Evolutionary conservation across 768 basidiomycete species (phyloP).

Genomic region (Panaeolus papilionaceus): DNA sequence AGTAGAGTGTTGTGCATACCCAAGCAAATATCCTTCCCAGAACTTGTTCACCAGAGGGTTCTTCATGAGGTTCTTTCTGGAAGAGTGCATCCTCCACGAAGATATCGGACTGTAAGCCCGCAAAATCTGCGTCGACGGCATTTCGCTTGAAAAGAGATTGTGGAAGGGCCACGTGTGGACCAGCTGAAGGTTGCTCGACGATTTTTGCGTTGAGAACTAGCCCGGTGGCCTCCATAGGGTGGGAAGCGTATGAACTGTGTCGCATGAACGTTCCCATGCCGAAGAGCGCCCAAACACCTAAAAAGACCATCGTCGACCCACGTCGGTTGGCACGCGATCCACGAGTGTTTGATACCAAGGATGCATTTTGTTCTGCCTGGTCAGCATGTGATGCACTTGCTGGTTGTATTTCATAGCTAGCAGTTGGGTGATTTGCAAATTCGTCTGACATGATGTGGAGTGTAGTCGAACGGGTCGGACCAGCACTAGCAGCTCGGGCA

Average conservation of each 20-base stretch:
- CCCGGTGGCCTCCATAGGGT: background rate
- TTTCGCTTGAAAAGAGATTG: constrained; percentile 14
- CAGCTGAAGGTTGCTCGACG: background rate
- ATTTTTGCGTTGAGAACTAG: background rate
- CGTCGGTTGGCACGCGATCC: constrained; percentile 71
- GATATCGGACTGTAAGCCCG: background rate
- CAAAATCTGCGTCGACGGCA: background rate
- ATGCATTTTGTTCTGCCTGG: constrained; percentile 27
- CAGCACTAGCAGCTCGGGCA: constrained; percentile 52
- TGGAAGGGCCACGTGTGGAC: background rate
- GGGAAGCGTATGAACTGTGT: background rate
- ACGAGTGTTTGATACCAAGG: constrained; percentile 33
- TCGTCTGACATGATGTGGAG: constrained; percentile 10
- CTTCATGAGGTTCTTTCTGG: constrained; percentile 24
- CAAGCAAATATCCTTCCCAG: constrained; percentile 94
- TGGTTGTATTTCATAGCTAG: constrained; percentile 10
- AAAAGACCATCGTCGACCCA: constrained; percentile 81
- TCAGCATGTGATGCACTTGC: constrained; percentile 18
- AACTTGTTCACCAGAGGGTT: constrained; percentile 58
- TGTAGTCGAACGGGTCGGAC: constrained; percentile 28
- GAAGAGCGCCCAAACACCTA: constrained; percentile 79
- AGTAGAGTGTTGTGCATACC: constrained; percentile 91
- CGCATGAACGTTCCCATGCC: constrained; percentile 59
- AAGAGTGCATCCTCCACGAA: background rate
- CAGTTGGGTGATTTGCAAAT: background rate